Conservation (phyloP, 371 early-diverging fungal species). For the Gilbertella persicaria region DNA sequence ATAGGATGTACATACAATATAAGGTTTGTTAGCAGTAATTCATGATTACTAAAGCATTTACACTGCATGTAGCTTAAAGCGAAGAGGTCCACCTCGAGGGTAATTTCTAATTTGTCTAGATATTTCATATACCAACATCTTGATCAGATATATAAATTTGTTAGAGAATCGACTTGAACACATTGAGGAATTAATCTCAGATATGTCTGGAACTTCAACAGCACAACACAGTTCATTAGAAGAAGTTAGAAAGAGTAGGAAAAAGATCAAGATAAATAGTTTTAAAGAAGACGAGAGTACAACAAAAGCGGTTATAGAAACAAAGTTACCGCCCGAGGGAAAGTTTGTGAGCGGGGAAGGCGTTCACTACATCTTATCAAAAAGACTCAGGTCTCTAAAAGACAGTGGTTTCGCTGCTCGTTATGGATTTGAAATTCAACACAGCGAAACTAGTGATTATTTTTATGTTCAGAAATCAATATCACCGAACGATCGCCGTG, state of each 20-base stretch:
- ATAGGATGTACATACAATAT: conserved; percentile 24
- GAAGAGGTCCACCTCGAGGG: conserved; percentile 29
- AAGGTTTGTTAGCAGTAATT: conserved; percentile 7
- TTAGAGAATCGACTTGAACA: conserved; percentile 14
- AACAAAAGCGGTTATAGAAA: background rate
- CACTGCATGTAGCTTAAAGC: conserved; percentile 20
- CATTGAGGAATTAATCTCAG: conserved; percentile 11
- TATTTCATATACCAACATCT: background rate
- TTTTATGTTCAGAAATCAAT: conserved; percentile 22
- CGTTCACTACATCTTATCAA: background rate
- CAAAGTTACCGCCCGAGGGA: background rate
- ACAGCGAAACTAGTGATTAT: conserved; percentile 25
- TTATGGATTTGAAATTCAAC: conserved; percentile 4
- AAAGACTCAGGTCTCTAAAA: background rate
- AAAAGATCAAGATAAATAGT: background rate
- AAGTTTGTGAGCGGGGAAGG: conserved; percentile 1
- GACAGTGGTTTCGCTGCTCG: background rate
- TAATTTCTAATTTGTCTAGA: no score
- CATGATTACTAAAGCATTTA: background rate
- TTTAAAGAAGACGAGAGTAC: background rate
- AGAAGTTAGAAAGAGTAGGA: no score
- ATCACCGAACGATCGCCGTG: conserved; percentile 9
- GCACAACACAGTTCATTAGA: no score
- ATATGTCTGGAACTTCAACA: no score
- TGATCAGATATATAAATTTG: conserved; percentile 3